A percentile compares a stretch with the other conserved stretches of the same genome.
Evolutionary conservation across 495 filamentous ascomycete species (phyloP).

Genomic region (Aspergillus nidulans): DNA sequence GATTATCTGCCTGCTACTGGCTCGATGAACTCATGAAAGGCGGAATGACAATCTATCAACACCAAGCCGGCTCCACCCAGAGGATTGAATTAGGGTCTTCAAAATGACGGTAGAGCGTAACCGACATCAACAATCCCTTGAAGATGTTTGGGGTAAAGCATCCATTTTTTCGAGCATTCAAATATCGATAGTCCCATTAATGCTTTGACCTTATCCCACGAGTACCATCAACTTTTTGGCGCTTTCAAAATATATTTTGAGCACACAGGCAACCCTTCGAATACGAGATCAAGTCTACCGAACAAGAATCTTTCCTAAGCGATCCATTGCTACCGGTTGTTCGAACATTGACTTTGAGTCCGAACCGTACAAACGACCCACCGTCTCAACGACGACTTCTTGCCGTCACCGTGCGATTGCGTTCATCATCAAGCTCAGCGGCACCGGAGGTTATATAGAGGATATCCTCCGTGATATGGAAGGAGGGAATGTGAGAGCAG

Average conservation of each 20-base stretch:
- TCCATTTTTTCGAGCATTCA: too few relatives aligned
- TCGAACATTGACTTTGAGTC: conserved; percentile 24
- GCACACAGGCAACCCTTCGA: not conserved
- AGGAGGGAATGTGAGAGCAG: conserved; percentile 23
- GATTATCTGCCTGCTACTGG: too few relatives aligned
- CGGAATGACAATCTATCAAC: too few relatives aligned
- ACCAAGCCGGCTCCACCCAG: too few relatives aligned
- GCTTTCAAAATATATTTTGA: not conserved
- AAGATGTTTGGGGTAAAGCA: too few relatives aligned
- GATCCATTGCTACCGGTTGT: conserved; percentile 24
- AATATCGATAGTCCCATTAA: too few relatives aligned
- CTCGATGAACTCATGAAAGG: too few relatives aligned
- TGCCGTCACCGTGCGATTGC: conserved; percentile 28
- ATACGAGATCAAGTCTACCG: not conserved
- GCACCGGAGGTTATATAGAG: conserved; percentile 32
- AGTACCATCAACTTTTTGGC: too few relatives aligned
- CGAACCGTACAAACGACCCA: conserved; percentile 21
- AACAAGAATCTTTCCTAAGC: not conserved
- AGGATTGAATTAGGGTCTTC: too few relatives aligned
- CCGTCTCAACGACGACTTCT: conserved; percentile 29
- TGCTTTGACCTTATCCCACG: too few relatives aligned
- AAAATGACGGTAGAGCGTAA: too few relatives aligned
- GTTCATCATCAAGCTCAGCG: conserved; percentile 31
- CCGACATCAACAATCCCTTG: too few relatives aligned
- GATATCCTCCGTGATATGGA: conserved; percentile 28